Conservation (phyloP, 2,329 filamentous ascomycete genomes). For the Aspergillus sp. region DNA sequence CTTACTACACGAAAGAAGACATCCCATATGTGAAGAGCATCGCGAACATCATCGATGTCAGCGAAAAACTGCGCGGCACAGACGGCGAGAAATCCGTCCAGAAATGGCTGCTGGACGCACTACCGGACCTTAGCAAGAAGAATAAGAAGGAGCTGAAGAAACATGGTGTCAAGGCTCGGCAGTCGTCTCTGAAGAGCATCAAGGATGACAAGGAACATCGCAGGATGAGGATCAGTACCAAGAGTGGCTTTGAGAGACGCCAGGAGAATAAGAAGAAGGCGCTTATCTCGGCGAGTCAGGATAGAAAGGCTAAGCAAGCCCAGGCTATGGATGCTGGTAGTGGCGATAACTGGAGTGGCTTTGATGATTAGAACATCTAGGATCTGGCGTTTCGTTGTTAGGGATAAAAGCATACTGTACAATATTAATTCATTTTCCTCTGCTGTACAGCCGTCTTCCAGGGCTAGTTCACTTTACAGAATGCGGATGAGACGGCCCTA, state of each 20-base stretch:
- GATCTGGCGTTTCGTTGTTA: neutral
- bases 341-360: slow-evolving; percentile 31
- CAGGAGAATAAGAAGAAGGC: slow-evolving; percentile 40
- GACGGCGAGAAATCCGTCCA: slow-evolving; percentile 55
- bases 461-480: no score
- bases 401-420: slow-evolving; percentile 9
- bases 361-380: slow-evolving; percentile 14
- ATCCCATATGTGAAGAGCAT: slow-evolving; percentile 83
- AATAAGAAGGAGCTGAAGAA: slow-evolving; percentile 76
- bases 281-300: slow-evolving; percentile 36
- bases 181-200: slow-evolving; percentile 36
- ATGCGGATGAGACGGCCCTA: no score
- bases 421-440: neutral
- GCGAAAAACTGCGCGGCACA: slow-evolving; percentile 58
- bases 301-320: slow-evolving; percentile 19
- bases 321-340: slow-evolving; percentile 13
- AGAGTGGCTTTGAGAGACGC: slow-evolving; percentile 42
- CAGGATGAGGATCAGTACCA: slow-evolving; percentile 62
- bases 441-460: no score
- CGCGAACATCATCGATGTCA: slow-evolving; percentile 81
- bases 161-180: slow-evolving; percentile 67
- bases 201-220: slow-evolving; percentile 38
- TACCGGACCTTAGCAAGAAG: slow-evolving; percentile 76
- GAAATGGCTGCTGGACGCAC: slow-evolving; percentile 78
- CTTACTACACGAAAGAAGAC: slow-evolving; percentile 92